Evolutionary conservation across 2,329 filamentous ascomycete species (phyloP).

Genomic region (Hypoxylon sp.): DNA sequence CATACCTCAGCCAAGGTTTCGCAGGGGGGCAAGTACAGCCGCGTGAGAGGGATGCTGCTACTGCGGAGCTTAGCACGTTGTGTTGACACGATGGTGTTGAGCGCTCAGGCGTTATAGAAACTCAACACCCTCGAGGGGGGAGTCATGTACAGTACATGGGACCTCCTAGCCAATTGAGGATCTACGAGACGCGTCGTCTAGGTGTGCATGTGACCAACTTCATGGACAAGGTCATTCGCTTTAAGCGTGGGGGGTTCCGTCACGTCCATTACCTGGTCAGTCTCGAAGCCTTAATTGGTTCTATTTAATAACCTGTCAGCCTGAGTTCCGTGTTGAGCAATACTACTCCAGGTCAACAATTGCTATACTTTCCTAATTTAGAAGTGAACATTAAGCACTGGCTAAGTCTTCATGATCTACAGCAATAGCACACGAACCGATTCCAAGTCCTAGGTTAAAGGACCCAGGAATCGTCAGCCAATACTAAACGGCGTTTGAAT

Average conservation of each 20-base stretch:
- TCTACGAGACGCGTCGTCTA: conserved; percentile 35
- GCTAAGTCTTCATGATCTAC: conserved; percentile 21
- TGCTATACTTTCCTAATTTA: conserved; percentile 38
- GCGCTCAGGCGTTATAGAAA: conserved; percentile 25
- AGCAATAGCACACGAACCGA: no score
- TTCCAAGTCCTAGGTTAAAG: no score
- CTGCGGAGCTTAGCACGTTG: conserved; percentile 29
- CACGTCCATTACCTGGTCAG: conserved; percentile 22
- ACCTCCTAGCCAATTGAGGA: conserved; percentile 15
- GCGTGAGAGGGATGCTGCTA: conserved; percentile 21
- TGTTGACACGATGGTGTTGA: conserved; percentile 23
- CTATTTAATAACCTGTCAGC: conserved; percentile 14
- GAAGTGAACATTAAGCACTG: conserved; percentile 35
- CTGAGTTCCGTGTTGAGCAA: no score
- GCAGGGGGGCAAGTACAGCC: conserved; percentile 34
- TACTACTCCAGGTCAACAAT: conserved; percentile 25
- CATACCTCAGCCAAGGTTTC: background rate
- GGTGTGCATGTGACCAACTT: conserved; percentile 34
- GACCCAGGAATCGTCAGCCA: no score
- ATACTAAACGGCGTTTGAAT: no score
- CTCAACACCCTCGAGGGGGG: conserved; percentile 8
- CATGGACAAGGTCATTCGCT: conserved; percentile 20
- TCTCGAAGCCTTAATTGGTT: conserved; percentile 13
- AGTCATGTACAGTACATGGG: conserved; percentile 21
- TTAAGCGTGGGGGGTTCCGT: conserved; percentile 35